Conservation (phyloP, 176 grass and related monocot species). For the Elaeis guineensis region DNA sequence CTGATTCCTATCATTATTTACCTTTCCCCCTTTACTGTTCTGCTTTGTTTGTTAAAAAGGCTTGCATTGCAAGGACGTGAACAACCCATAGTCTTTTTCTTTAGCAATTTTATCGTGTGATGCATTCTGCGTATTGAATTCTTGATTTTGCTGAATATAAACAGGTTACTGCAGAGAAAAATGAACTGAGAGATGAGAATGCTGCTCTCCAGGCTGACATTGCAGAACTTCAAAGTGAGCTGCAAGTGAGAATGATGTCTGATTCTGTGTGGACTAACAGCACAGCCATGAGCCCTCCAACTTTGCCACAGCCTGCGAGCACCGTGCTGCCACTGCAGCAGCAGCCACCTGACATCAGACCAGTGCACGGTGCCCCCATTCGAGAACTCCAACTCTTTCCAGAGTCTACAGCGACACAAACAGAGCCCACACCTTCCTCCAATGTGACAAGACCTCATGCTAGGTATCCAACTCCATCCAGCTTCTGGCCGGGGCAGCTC, state of each 20-base stretch:
- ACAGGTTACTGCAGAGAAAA: conserved; percentile 65
- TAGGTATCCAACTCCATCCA: conserved; percentile 22
- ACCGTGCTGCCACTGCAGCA: conserved; percentile 34
- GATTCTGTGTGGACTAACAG: conserved; percentile 18
- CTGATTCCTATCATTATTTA: no score
- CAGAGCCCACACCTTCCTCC: conserved; percentile 11
- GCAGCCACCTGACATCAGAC: conserved; percentile 13
- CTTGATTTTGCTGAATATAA: background rate
- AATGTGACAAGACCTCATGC: conserved; percentile 36
- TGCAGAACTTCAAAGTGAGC: conserved; percentile 43
- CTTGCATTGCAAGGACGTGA: no score
- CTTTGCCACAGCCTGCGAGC: conserved; percentile 1
- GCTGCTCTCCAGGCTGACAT: conserved; percentile 41
- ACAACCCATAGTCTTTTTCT: background rate
- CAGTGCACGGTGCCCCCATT: conserved; percentile 15
- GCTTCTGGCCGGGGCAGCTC: conserved; percentile 38
- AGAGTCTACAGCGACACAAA: background rate
- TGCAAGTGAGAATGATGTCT: conserved; percentile 10
- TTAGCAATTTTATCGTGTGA: no score
- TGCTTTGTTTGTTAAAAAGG: no score
- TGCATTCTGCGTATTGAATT: no score
- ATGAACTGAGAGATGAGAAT: conserved; percentile 72
- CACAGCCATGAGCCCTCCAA: background rate
- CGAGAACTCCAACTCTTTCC: conserved; percentile 78
- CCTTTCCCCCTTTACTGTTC: no score